A percentile compares a stretch with the other conserved stretches of the same genome.
phyloP scores from a whole-genome alignment of 2,329 filamentous ascomycete genomes.

The Monosporascus cannonballus region DNA sequence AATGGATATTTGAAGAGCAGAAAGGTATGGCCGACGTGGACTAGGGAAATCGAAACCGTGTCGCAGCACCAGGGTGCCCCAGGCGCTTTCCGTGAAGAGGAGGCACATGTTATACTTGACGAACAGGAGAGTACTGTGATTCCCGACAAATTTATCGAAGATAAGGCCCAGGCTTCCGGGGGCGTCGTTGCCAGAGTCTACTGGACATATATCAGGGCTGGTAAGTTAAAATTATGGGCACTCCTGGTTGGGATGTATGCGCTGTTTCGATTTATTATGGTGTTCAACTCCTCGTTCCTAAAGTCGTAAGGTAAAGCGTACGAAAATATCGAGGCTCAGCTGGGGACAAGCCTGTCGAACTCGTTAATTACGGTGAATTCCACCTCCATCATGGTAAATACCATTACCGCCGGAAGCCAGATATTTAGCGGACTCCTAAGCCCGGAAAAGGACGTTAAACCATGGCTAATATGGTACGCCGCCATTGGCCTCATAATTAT shows the following conservation, averaged over 20 bases:
- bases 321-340: constrained; percentile 24
- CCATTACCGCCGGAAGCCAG: constrained; percentile 12
- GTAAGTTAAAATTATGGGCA: constrained; percentile 68
- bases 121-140: constrained; percentile 44
- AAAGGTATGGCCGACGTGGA: constrained; percentile 86
- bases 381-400: background rate
- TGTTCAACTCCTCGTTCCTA: constrained; percentile 72
- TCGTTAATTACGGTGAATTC: background rate
- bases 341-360: constrained; percentile 4
- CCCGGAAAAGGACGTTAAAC: constrained; percentile 59
- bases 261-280: constrained; percentile 55
- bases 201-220: constrained; percentile 79
- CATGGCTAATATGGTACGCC: constrained; percentile 71
- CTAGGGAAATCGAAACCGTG: constrained; percentile 29
- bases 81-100: constrained; percentile 23
- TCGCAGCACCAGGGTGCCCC: constrained; percentile 18
- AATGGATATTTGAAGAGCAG: constrained; percentile 94
- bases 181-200: constrained; percentile 72
- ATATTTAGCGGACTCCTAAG: constrained; percentile 52
- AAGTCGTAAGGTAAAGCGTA: constrained; percentile 85
- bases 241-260: constrained; percentile 57
- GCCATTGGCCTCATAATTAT: constrained; percentile 58
- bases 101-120: constrained; percentile 22
- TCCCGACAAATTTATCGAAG: constrained; percentile 72
- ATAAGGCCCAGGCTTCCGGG: constrained; percentile 68